Conservation (phyloP, 345 rosid genomes). For the Eucalyptus microcorys region DNA sequence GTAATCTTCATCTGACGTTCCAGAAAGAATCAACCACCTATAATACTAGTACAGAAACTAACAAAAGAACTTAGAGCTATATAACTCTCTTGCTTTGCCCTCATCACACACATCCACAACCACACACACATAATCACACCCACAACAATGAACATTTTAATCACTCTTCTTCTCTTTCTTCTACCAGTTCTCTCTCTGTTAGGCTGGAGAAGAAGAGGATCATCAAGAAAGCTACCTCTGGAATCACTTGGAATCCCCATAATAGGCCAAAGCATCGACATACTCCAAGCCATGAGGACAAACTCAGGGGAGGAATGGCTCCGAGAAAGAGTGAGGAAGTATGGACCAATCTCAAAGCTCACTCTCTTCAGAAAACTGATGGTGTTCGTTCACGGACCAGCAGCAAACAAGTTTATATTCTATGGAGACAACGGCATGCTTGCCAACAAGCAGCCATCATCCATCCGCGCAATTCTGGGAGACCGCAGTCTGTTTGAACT, state of each 20-base stretch:
- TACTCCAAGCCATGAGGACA: conserved; percentile 25
- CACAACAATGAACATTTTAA: not conserved
- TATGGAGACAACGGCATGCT: conserved; percentile 6
- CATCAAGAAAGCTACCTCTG: too few species aligned
- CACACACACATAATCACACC: too few species aligned
- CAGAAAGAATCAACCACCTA: not conserved
- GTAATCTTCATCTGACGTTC: not conserved
- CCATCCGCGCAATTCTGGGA: conserved; percentile 12
- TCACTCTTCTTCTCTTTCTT: too few species aligned
- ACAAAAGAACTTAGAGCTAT: too few species aligned
- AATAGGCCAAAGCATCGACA: too few species aligned
- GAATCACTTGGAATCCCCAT: too few species aligned
- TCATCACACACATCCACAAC: too few species aligned
- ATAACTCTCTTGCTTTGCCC: too few species aligned
- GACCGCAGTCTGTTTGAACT: conserved; percentile 20
- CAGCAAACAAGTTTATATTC: conserved; percentile 38
- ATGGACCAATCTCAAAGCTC: conserved; percentile 42
- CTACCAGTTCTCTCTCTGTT: too few species aligned
- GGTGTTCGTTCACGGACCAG: conserved; percentile 27
- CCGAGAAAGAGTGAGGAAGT: conserved; percentile 8
- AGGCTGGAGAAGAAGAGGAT: too few species aligned
- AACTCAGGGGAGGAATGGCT: conserved; percentile 38
- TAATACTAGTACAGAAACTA: not conserved
- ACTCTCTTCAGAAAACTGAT: conserved; percentile 26
- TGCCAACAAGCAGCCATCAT: conserved; percentile 13